A percentile compares a stretch with the other conserved stretches of the same genome.
phyloP scores from a whole-genome alignment of 768 basidiomycete species.

The Pleurotus sapidus region DNA sequence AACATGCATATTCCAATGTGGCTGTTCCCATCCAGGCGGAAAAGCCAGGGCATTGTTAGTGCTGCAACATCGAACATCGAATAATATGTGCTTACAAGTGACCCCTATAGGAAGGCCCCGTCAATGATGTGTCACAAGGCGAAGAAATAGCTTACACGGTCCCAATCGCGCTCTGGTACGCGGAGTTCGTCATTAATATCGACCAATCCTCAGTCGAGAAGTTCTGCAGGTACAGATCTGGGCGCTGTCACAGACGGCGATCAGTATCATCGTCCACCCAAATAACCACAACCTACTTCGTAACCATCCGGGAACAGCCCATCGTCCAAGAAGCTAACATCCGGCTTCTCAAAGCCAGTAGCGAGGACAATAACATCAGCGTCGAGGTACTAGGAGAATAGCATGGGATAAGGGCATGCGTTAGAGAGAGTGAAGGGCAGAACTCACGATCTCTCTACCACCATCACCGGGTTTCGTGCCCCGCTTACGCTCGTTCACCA shows the following conservation, averaged over 20 bases:
- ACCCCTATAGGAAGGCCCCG: slow-evolving; percentile 22
- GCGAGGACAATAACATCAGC: slow-evolving; percentile 52
- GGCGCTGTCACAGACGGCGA: slow-evolving; percentile 24
- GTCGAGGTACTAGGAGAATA: slow-evolving; percentile 22
- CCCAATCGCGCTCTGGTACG: slow-evolving; percentile 48
- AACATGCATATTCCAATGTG: slow-evolving; percentile 52
- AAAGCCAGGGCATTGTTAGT: no score
- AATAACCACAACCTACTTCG: slow-evolving; percentile 23
- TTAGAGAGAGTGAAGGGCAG: not conserved
- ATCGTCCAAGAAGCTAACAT: slow-evolving; percentile 40
- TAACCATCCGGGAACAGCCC: slow-evolving; percentile 51
- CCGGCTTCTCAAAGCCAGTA: slow-evolving; percentile 49
- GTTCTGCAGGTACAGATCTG: slow-evolving; percentile 52
- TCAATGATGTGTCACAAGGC: not conserved
- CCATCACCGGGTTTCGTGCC: slow-evolving; percentile 29
- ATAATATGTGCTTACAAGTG: slow-evolving; percentile 33
- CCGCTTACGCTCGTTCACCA: slow-evolving; percentile 34
- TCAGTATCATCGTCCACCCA: no score
- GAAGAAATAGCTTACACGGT: slow-evolving; percentile 28
- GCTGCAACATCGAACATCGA: no score
- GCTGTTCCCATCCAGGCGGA: slow-evolving; percentile 17
- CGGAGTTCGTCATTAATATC: slow-evolving; percentile 47
- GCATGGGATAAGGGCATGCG: not conserved
- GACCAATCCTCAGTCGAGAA: slow-evolving; percentile 55
- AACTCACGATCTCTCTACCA: slow-evolving; percentile 21